Evolutionary conservation across 495 filamentous ascomycete species (phyloP), one percentile per base, ranked within the genome.

Genomic region (Chlorociboria aeruginascens): DNA sequence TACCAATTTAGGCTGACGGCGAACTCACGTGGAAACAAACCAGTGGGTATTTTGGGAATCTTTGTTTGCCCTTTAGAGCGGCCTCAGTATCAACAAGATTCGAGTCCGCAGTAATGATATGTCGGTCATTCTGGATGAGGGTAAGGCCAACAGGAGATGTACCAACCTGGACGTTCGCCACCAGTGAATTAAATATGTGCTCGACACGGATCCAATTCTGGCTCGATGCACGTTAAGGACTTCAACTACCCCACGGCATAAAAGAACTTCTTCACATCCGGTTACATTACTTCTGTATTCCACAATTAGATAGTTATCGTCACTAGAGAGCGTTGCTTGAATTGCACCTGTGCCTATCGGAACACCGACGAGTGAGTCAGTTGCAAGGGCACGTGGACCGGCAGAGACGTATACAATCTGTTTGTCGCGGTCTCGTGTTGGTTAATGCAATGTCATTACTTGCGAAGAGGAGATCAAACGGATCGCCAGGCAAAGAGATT

Each of bases 251-350:
- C 55, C 55, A 8, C 41, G 40, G 3, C 30, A 25, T 2, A 4
- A 25, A 25, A 1, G 20, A 4, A 25, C 4, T 4, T 25, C 4
- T 4, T 25, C 20, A 4, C 20, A 25, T 9, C 14, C 33, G 16
- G 50, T 61, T 35, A 35, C 30, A 25, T 35, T 49, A 8, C 32
- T 49, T 30, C 49, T 55, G 40, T 60, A 37, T 30, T 62, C 57
- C 14, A 62, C 47, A 25, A 61, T 59, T 8, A 42, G 56, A 35
- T 60, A 60, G 12, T 51, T 25, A 13, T 61, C 51, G 44, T 63
- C 49, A 32, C 29, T 28, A 17, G 43, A 51, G 14, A 54, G n/a
- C 11, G 55, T 59, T 13, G 59, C 33, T 51, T 43, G 56, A 45
- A 63, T 52, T 11, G 60, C 51, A 28, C 40, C 47, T 29, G 36